phyloP scores from a whole-genome alignment of 192 early-diverging fungal species.

The Funneliformis mosseae region DNA sequence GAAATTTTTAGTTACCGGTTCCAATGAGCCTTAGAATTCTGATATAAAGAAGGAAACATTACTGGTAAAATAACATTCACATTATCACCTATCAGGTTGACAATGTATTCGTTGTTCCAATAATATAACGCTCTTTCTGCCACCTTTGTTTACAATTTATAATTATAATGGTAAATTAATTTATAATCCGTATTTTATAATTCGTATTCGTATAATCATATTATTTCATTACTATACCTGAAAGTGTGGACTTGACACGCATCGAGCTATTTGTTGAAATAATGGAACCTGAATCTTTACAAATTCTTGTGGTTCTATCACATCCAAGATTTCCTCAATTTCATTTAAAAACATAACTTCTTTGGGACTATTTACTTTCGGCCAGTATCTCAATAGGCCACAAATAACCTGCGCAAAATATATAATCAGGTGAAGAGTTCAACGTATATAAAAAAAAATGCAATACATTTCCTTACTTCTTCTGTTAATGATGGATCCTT shows the following conservation, averaged over 20 bases:
- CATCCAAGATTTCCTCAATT: slow-evolving; percentile 95
- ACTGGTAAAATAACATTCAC: slow-evolving; percentile 90
- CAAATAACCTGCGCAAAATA: slow-evolving; percentile 65
- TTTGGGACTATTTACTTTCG: slow-evolving; percentile 98
- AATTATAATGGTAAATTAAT: background rate
- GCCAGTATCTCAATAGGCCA: slow-evolving; percentile 94
- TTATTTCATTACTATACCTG: slow-evolving; percentile 61
- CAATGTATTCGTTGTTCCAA: slow-evolving; percentile 99
- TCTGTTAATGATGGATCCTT: slow-evolving; percentile 93
- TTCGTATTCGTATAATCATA: background rate
- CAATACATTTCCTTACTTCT: slow-evolving; percentile 56
- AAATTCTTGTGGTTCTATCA: slow-evolving; percentile 93
- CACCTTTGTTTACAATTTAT: slow-evolving; percentile 56
- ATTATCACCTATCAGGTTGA: slow-evolving; percentile 94
- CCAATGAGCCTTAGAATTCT: slow-evolving; percentile 97
- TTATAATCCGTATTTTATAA: background rate
- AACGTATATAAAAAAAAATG: background rate
- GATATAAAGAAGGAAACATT: slow-evolving; percentile 92
- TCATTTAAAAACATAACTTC: slow-evolving; percentile 99
- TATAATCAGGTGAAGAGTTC: background rate
- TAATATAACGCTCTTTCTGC: slow-evolving; percentile 97
- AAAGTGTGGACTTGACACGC: slow-evolving; percentile 96
- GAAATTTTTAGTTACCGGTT: slow-evolving; percentile 67
- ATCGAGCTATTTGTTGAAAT: slow-evolving; percentile 90
- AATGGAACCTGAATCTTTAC: slow-evolving; percentile 85